These are phyloP conservation scores for Colletotrichum sojae DNA, from an alignment of 2,329 filamentous ascomycete species.

Conservation along the genomic window DNA sequence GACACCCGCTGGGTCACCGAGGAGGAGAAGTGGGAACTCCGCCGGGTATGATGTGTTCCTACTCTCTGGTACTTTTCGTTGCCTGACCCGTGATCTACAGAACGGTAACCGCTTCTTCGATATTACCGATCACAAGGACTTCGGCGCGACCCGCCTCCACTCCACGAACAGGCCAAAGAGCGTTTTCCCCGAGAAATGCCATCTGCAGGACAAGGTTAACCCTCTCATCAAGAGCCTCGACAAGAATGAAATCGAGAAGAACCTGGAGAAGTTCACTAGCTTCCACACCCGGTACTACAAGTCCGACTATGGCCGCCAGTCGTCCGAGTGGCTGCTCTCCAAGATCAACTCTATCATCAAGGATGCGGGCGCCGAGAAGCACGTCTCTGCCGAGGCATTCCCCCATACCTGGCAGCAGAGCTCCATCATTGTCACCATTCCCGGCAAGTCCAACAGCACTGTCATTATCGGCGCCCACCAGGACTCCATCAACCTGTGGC, in stretches of 20 bases:
- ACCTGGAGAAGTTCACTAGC: slow-evolving; percentile 83
- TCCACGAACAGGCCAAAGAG: slow-evolving; percentile 53
- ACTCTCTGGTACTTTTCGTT: neutral
- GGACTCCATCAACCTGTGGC: slow-evolving; percentile 93
- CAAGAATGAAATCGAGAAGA: slow-evolving; percentile 81
- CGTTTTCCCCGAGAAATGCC: slow-evolving; percentile 78
- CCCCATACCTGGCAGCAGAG: slow-evolving; percentile 89
- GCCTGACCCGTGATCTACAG: slow-evolving; percentile 58
- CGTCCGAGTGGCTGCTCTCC: slow-evolving; percentile 87
- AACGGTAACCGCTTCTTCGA: slow-evolving; percentile 93
- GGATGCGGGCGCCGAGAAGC: slow-evolving; percentile 76
- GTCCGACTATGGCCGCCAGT: slow-evolving; percentile 83
- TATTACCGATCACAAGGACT: slow-evolving; percentile 82
- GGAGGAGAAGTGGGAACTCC: slow-evolving; percentile 93
- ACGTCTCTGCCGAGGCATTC: slow-evolving; percentile 81
- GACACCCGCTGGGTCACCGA: slow-evolving; percentile 91
- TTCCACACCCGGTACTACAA: slow-evolving; percentile 90
- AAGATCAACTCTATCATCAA: slow-evolving; percentile 81
- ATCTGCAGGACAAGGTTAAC: slow-evolving; percentile 75
- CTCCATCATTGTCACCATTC: slow-evolving; percentile 92
- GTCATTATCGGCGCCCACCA: slow-evolving; percentile 93
- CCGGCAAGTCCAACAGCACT: slow-evolving; percentile 86
- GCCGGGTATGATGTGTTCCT: slow-evolving; percentile 71
- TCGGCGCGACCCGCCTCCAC: slow-evolving; percentile 64
- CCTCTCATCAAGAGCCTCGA: slow-evolving; percentile 78